Evolutionary conservation across 2,329 filamentous ascomycete species (phyloP).

Genomic region (Alternaria panax): DNA sequence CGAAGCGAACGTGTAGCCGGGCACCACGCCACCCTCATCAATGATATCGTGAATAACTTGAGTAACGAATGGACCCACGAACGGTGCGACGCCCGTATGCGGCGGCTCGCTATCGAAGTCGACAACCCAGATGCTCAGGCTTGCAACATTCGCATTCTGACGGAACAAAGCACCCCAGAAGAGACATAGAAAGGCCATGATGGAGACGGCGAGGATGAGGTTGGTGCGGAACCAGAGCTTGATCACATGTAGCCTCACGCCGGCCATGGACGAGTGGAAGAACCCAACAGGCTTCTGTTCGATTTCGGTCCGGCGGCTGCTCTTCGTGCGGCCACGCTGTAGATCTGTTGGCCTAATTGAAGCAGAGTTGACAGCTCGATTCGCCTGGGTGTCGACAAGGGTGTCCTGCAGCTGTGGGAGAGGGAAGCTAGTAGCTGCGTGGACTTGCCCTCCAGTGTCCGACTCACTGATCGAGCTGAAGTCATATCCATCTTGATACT

Average conservation of each 20-base stretch:
- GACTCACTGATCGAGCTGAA: constrained; percentile 20
- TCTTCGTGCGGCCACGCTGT: constrained; percentile 27
- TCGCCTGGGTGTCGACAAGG: constrained; percentile 35
- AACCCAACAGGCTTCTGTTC: constrained; percentile 32
- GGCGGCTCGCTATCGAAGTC: constrained; percentile 67
- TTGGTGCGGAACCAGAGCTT: constrained; percentile 40
- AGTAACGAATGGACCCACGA: constrained; percentile 64
- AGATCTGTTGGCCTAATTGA: constrained; percentile 20
- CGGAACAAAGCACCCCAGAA: constrained; percentile 43
- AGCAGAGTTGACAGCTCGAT: constrained; percentile 15
- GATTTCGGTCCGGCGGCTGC: constrained; percentile 21
- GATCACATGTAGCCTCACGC: constrained; percentile 40
- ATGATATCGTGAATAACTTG: constrained; percentile 55
- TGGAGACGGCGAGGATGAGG: constrained; percentile 33
- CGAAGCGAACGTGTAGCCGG: constrained; percentile 60
- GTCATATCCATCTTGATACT: constrained; percentile 31
- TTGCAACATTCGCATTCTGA: constrained; percentile 29
- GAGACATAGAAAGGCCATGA: constrained; percentile 36
- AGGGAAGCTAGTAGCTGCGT: neutral
- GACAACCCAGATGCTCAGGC: constrained; percentile 64
- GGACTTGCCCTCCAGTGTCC: constrained; percentile 11
- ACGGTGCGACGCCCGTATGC: constrained; percentile 54
- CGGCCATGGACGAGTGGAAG: constrained; percentile 42
- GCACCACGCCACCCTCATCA: constrained; percentile 41
- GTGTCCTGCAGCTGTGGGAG: constrained; percentile 4